Conservation (phyloP, 1,139 yeast genomes). For the Saccharomycopsis crataegensis region DNA sequence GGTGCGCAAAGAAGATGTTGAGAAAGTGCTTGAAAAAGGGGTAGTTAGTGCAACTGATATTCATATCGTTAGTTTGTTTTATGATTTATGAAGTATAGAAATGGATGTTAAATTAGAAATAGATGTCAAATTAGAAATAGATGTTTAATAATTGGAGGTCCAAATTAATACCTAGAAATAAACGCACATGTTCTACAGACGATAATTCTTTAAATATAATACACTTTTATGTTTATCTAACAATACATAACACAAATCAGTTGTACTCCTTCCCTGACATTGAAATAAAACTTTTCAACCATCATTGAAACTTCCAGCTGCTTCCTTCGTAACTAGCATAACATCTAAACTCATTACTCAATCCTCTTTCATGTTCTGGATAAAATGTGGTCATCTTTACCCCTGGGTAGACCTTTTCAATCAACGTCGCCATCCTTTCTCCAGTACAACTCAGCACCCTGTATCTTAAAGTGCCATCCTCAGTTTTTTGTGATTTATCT, state of each 20-base stretch:
- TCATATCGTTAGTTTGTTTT: slow-evolving; percentile 26
- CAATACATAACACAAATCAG: no score
- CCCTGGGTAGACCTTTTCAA: slow-evolving; percentile 56
- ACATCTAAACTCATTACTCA: slow-evolving; percentile 82
- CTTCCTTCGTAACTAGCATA: slow-evolving; percentile 66
- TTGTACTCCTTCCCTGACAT: no score
- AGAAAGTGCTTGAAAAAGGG: slow-evolving; percentile 30
- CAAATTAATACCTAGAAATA: no score
- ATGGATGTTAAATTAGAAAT: no score
- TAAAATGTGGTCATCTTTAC: slow-evolving; percentile 54
- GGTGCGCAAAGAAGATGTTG: slow-evolving; percentile 24
- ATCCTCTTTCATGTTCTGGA: slow-evolving; percentile 80
- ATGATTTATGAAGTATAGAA: not conserved
- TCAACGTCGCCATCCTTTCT: slow-evolving; percentile 68
- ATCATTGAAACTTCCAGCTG: slow-evolving; percentile 36
- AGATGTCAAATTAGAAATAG: no score
- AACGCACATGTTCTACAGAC: no score
- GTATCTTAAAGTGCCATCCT: slow-evolving; percentile 36
- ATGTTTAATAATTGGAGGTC: no score
- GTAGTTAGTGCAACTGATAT: slow-evolving; percentile 31
- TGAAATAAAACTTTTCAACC: no score
- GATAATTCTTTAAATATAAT: no score
- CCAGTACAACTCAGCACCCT: slow-evolving; percentile 75
- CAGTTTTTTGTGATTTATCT: slow-evolving; percentile 33
- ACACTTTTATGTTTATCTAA: no score